These are phyloP conservation scores for Cucurbita maxima DNA, from an alignment of 306 rosid genomes.

Conservation along the genomic window DNA sequence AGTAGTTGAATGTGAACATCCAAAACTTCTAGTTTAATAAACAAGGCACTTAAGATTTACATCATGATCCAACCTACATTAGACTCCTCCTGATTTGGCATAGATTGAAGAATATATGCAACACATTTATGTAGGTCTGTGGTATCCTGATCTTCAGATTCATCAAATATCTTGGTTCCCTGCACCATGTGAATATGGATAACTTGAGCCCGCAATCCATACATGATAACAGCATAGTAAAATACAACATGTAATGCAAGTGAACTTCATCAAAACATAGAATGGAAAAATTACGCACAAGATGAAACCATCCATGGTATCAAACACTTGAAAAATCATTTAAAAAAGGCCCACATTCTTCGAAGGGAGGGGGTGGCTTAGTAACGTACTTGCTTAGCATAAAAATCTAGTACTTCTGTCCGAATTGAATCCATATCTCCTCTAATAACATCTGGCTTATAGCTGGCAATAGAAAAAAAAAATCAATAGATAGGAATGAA, in stretches of 20 bases:
- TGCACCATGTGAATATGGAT: slow-evolving; percentile 26
- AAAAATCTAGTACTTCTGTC: slow-evolving; percentile 60
- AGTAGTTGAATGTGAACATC: not conserved
- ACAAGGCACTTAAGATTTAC: not conserved
- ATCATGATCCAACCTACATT: slow-evolving; percentile 31
- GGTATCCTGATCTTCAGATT: slow-evolving; percentile 87
- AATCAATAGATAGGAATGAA: not conserved
- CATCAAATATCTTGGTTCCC: slow-evolving; percentile 71
- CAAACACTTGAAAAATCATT: not conserved
- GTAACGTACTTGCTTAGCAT: slow-evolving; percentile 34
- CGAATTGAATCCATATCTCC: slow-evolving; percentile 94
- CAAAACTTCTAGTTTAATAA: not conserved
- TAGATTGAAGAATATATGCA: slow-evolving; percentile 30
- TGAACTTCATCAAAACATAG: not conserved
- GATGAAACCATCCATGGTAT: not conserved
- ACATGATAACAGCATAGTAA: not conserved
- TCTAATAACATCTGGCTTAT: slow-evolving; percentile 76
- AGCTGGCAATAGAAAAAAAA: slow-evolving; percentile 28
- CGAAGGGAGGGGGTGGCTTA: not conserved
- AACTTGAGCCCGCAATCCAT: slow-evolving; percentile 7
- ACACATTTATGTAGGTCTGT: slow-evolving; percentile 90
- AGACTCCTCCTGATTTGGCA: slow-evolving; percentile 33
- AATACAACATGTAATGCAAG: not conserved
- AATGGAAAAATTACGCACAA: not conserved
- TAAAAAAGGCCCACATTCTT: not conserved